Percentiles rank a stretch among this genome's conserved stretches.
Conservation (phyloP, 805 yeast species). For the Limtongia smithiae region DNA sequence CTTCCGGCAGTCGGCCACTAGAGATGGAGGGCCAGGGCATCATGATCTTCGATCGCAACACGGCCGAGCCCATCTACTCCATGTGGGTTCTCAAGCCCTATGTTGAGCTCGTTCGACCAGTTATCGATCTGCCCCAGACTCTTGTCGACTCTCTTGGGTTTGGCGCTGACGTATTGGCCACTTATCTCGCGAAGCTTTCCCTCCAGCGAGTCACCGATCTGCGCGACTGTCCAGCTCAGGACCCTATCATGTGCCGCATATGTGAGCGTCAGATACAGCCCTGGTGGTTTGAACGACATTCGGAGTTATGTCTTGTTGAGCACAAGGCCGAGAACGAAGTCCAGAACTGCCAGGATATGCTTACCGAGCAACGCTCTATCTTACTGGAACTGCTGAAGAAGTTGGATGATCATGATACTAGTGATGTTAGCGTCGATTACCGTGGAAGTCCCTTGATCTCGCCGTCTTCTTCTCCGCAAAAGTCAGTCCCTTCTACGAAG, state of each 20-base stretch:
- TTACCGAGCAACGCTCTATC: constrained; percentile 62
- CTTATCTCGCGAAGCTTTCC: constrained; percentile 62
- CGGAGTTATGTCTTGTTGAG: constrained; percentile 80
- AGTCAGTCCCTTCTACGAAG: not conserved
- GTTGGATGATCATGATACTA: constrained; percentile 13
- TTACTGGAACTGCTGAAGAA: constrained; percentile 23
- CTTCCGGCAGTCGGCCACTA: constrained; percentile 7
- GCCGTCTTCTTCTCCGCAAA: constrained; percentile 7
- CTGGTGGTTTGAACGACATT: constrained; percentile 94
- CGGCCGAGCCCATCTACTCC: constrained; percentile 66
- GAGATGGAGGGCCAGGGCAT: constrained; percentile 95
- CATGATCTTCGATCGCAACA: constrained; percentile 59
- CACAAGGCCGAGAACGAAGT: constrained; percentile 77
- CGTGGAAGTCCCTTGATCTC: constrained; percentile 20
- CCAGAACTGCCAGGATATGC: constrained; percentile 67
- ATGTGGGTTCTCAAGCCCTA: constrained; percentile 92
- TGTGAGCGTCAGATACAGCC: constrained; percentile 90
- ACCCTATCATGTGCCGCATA: constrained; percentile 69
- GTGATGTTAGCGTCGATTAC: constrained; percentile 18
- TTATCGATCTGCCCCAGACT: constrained; percentile 64
- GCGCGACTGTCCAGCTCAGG: constrained; percentile 30
- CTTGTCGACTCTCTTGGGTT: constrained; percentile 79
- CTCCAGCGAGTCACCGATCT: constrained; percentile 64
- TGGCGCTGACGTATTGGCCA: constrained; percentile 79
- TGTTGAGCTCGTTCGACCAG: constrained; percentile 55